These are phyloP conservation scores for Geopyxis carbonaria DNA, from an alignment of 495 filamentous ascomycete species.

Conservation along the genomic window DNA sequence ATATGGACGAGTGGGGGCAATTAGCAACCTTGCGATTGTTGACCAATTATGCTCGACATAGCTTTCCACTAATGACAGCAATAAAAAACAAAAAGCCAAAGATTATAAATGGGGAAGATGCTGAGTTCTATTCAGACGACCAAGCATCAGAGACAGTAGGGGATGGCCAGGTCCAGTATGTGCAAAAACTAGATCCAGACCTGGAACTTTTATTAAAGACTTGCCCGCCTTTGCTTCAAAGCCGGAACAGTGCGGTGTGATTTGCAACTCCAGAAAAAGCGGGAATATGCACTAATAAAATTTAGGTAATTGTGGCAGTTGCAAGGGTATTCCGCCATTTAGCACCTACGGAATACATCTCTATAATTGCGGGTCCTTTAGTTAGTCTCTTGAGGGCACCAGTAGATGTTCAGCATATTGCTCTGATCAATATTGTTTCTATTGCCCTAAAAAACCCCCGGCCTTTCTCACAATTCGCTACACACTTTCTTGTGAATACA, in stretches of 20 bases:
- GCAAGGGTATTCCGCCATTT: conserved; percentile 70
- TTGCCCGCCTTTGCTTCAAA: conserved; percentile 71
- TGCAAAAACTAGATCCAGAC: conserved; percentile 57
- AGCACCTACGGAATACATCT: conserved; percentile 55
- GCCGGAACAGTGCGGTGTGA: conserved; percentile 62
- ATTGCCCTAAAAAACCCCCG: conserved; percentile 57
- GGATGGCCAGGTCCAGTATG: conserved; percentile 36
- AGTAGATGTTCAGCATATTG: conserved; percentile 73
- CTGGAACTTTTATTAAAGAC: conserved; percentile 64
- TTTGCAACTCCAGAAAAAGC: not conserved
- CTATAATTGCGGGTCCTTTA: conserved; percentile 58
- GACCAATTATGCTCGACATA: conserved; percentile 67
- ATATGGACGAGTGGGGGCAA: conserved; percentile 99
- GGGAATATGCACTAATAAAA: conserved; percentile 2
- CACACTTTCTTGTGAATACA: conserved; percentile 70
- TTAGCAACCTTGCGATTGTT: conserved; percentile 63
- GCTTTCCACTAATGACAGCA: conserved; percentile 58
- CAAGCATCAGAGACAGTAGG: conserved; percentile 28
- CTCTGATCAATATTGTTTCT: conserved; percentile 81
- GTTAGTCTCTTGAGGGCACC: conserved; percentile 68
- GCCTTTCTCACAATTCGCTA: conserved; percentile 63
- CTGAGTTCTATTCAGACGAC: conserved; percentile 66
- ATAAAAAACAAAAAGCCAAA: conserved; percentile 34
- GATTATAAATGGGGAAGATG: conserved; percentile 10
- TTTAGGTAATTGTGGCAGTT: conserved; percentile 57